Percentiles rank a stretch among this genome's conserved stretches.
These are phyloP conservation scores for Aspergillus jensenii DNA, from an alignment of 2,329 filamentous ascomycete species.

Conservation along the genomic window DNA sequence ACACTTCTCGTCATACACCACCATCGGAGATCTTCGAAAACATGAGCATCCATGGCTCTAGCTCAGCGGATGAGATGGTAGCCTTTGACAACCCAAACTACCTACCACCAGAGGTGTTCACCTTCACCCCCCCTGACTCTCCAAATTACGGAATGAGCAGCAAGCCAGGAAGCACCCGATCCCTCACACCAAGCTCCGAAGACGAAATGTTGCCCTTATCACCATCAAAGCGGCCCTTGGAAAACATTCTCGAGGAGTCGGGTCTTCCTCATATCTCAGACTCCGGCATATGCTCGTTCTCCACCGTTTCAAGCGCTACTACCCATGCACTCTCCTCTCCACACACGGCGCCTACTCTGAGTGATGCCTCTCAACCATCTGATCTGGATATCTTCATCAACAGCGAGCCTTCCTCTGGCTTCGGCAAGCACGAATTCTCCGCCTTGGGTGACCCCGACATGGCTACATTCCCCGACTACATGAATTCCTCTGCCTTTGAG, in stretches of 20 bases:
- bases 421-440: conserved; percentile 31
- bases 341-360: conserved; percentile 36
- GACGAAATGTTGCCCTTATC: conserved; percentile 38
- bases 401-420: conserved; percentile 30
- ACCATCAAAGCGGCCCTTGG: conserved; percentile 29
- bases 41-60: conserved; percentile 38
- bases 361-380: conserved; percentile 34
- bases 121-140: conserved; percentile 49
- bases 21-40: conserved; percentile 42
- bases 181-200: conserved; percentile 40
- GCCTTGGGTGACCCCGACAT: conserved; percentile 29
- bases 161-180: conserved; percentile 34
- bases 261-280: conserved; percentile 29
- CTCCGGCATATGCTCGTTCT: conserved; percentile 30
- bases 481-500: conserved; percentile 34
- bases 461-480: conserved; percentile 37
- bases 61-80: conserved; percentile 32
- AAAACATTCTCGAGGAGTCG: conserved; percentile 32
- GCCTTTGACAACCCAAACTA: conserved; percentile 32
- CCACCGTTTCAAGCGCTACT: conserved; percentile 28
- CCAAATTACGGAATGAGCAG: conserved; percentile 42
- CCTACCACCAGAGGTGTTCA: conserved; percentile 43
- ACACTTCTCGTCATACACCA: conserved; percentile 44
- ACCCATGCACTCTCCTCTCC: conserved; percentile 37
- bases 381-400: conserved; percentile 44